Evolutionary conservation across 768 basidiomycete species (phyloP).

Genomic region (Tephrocybe sp.): DNA sequence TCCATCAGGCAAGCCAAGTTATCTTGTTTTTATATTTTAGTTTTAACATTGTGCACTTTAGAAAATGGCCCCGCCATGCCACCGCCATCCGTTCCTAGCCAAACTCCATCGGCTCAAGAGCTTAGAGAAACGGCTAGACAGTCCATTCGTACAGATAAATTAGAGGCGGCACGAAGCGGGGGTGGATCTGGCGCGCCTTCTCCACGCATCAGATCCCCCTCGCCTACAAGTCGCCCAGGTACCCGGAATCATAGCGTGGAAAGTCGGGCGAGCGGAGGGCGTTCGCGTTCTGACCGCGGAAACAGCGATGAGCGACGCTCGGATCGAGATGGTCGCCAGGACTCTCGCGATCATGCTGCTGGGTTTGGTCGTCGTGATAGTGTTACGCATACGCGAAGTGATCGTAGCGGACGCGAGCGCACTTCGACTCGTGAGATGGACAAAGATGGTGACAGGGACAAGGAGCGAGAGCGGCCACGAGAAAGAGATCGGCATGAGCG

Average conservation of each 20-base stretch:
- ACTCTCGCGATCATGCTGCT: constrained; percentile 39
- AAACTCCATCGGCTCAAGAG: constrained; percentile 75
- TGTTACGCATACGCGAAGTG: constrained; percentile 49
- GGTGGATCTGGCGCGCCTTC: constrained; percentile 54
- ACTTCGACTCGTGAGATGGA: constrained; percentile 36
- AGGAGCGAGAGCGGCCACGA: constrained; percentile 42
- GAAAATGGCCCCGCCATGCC: constrained; percentile 60
- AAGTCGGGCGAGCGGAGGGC: constrained; percentile 69
- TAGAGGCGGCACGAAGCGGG: constrained; percentile 44
- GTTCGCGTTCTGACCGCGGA: constrained; percentile 51
- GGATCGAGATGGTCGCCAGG: constrained; percentile 51
- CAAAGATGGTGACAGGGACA: constrained; percentile 44
- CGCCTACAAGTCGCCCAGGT: constrained; percentile 63
- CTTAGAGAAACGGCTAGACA: constrained; percentile 79
- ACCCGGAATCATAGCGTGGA: constrained; percentile 71
- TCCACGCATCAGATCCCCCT: constrained; percentile 61
- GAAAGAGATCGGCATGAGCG: constrained; percentile 44
- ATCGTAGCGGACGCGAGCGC: constrained; percentile 45
- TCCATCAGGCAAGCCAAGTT: constrained; percentile 25
- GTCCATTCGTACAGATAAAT: constrained; percentile 47
- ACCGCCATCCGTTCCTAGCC: constrained; percentile 75
- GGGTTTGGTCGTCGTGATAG: constrained; percentile 44
- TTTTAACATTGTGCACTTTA: constrained; percentile 38
- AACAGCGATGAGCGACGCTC: constrained; percentile 50
- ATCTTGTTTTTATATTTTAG: constrained; percentile 35